Base-by-base conservation (phyloP, 2,329 filamentous ascomycete species). In the Orbilia quercus region DNA sequence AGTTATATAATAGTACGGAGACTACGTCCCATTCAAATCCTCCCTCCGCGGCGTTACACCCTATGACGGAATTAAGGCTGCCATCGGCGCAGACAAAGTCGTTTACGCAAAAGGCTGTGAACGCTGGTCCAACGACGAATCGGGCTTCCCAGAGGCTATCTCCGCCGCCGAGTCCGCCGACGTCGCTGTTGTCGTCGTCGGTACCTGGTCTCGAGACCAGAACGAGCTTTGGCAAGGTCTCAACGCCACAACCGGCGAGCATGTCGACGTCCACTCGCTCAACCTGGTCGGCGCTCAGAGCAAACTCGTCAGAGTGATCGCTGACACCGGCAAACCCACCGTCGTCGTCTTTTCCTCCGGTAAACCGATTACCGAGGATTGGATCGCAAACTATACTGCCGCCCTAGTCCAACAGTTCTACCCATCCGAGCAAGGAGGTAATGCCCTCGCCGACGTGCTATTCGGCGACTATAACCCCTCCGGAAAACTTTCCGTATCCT, bases 331-430 rank as follows among this genome's bases (percentile, higher is more conserved):
- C 42, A 88, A 86, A 70, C 88, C 88, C 1, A 90, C 88, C 1
- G 81, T 91, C 34, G 87, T 91, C 2, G 86, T 91, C 11, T 88
- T 87, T 80, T 87, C 85, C 75, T 88, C 85, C 7, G 90, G 90
- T 48, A 92, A 91, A 78, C 90, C 90, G 1, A 82, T 92, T 67
- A 90, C 89, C 0, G 89, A 91, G 79, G 84, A 87, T 2, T 91
- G 89, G 90, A 89, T 91, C 78, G 87, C 87, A 0, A 82, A 85
- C 31, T 83, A 84, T 23, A 88, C 89, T 0, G 83, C 87, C 0
- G 89, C 88, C 0, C 83, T 92, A 0, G 82, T 91, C 0, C 89
- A 91, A 78, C 89, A 91, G 79, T 91, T 91, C 80, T 92, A 91
- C 77, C 88, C 88, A 5, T 88, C 87, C 0, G 88, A 91, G 77